A percentile compares a stretch with the other conserved stretches of the same genome.
Conservation (phyloP, 2,329 filamentous ascomycete genomes). For the Capronia epimyces region DNA sequence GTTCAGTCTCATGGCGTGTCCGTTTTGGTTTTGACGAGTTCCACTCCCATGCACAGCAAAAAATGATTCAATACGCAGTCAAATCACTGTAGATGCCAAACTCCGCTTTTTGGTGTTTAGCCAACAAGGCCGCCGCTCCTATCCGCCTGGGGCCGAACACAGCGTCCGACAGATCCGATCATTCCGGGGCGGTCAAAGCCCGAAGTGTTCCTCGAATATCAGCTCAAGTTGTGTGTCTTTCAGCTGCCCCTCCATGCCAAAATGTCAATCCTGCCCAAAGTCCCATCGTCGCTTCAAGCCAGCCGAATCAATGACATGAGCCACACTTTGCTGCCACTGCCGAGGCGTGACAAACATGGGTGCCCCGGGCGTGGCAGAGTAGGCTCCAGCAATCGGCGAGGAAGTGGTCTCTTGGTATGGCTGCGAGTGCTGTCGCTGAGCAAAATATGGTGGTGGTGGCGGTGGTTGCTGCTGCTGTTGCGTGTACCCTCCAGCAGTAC, state of each 20-base stretch:
- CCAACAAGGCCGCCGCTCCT: no score
- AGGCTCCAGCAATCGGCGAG: neutral
- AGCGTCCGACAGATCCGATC: no score
- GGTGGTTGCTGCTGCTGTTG: no score
- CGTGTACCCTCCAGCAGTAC: slow-evolving; percentile 6
- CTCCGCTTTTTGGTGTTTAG: no score
- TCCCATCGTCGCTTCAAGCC: slow-evolving; percentile 44
- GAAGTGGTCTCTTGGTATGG: slow-evolving; percentile 12
- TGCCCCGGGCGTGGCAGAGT: slow-evolving; percentile 1
- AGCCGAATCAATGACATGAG: slow-evolving; percentile 44
- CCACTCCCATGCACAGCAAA: no score
- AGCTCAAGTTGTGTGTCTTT: neutral
- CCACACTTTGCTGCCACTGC: slow-evolving; percentile 47
- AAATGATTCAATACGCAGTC: no score
- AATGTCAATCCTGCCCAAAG: slow-evolving; percentile 28
- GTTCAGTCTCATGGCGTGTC: no score
- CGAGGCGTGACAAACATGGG: slow-evolving; percentile 39
- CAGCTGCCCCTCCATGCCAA: neutral
- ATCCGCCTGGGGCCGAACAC: no score
- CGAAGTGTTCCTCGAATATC: no score
- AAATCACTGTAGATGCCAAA: no score
- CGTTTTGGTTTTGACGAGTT: no score
- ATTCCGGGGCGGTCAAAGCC: no score
- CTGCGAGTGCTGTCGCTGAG: slow-evolving; percentile 8
- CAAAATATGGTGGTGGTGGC: slow-evolving; percentile 26